A percentile compares a stretch with the other conserved stretches of the same genome.
These are phyloP conservation scores for Paracoccidioides lutzii DNA, from an alignment of 2,329 filamentous ascomycete species.

Conservation along the genomic window DNA sequence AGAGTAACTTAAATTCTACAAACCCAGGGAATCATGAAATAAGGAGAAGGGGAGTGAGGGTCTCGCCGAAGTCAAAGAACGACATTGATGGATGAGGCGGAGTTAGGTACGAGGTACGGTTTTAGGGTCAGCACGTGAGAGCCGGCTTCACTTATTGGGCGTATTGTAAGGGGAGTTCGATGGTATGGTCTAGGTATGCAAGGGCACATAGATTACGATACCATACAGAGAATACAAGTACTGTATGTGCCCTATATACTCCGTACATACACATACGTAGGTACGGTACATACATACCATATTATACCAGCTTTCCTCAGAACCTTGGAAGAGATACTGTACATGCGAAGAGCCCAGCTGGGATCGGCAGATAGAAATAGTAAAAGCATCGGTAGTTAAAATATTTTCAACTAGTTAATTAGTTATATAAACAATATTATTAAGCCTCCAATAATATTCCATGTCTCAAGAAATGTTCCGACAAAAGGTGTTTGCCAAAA, in stretches of 20 bases:
- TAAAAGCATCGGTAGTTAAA: too few relatives aligned
- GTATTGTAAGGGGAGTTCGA: neutral
- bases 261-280: neutral
- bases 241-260: too few relatives aligned
- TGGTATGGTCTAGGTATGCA: neutral
- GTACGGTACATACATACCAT: neutral
- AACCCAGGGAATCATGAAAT: neutral
- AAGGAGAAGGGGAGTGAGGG: neutral
- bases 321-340: too few relatives aligned
- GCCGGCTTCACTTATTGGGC: neutral
- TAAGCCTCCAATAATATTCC: too few relatives aligned
- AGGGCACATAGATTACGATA: neutral
- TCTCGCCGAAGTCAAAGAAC: neutral
- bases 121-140: neutral
- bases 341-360: too few relatives aligned
- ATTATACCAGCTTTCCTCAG: too few relatives aligned
- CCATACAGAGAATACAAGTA: neutral
- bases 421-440: too few relatives aligned
- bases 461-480: too few relatives aligned
- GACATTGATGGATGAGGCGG: neutral
- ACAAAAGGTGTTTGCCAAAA: too few relatives aligned
- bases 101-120: neutral
- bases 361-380: too few relatives aligned
- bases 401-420: too few relatives aligned
- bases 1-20: neutral